phyloP scores from a whole-genome alignment of 768 basidiomycete species.

The Chiua virens region DNA sequence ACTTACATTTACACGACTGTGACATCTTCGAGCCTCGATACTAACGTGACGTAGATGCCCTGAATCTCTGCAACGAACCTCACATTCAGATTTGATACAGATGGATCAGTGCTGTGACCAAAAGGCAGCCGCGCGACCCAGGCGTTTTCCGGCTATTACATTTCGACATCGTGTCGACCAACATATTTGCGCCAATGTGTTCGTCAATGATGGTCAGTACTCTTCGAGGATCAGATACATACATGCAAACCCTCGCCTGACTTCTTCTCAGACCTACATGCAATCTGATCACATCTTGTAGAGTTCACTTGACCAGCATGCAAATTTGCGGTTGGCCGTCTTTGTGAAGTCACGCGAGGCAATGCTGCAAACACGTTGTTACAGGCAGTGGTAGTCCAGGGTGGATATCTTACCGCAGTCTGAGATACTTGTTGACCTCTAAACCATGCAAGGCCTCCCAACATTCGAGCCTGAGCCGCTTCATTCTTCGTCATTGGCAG shows the following conservation, averaged over 20 bases:
- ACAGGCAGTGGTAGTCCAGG: slow-evolving; percentile 20
- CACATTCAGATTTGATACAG: neutral
- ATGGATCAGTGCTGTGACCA: neutral
- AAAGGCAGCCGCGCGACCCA: slow-evolving; percentile 6
- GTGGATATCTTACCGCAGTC: slow-evolving; percentile 21
- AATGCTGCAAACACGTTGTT: slow-evolving; percentile 34
- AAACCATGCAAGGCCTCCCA: slow-evolving; percentile 34
- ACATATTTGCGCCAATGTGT: neutral
- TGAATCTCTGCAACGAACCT: slow-evolving; percentile 2
- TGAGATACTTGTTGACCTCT: slow-evolving; percentile 21
- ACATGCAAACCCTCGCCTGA: neutral
- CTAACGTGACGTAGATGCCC: neutral
- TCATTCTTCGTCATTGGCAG: slow-evolving; percentile 26
- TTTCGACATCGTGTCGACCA: neutral
- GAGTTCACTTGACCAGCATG: neutral
- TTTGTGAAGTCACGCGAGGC: slow-evolving; percentile 16
- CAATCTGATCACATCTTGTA: neutral
- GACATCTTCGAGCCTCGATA: no score
- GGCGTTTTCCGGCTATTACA: slow-evolving; percentile 3
- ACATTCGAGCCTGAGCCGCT: slow-evolving; percentile 28
- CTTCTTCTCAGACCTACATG: neutral
- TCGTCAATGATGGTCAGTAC: neutral
- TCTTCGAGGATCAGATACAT: neutral
- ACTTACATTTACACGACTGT: no score
- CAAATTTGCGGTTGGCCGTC: slow-evolving; percentile 3